Percentiles rank a stretch among this genome's conserved stretches.
These are phyloP conservation scores for Neodidymelliopsis sp. DNA, from an alignment of 2,329 filamentous ascomycete species.

Conservation along the genomic window DNA sequence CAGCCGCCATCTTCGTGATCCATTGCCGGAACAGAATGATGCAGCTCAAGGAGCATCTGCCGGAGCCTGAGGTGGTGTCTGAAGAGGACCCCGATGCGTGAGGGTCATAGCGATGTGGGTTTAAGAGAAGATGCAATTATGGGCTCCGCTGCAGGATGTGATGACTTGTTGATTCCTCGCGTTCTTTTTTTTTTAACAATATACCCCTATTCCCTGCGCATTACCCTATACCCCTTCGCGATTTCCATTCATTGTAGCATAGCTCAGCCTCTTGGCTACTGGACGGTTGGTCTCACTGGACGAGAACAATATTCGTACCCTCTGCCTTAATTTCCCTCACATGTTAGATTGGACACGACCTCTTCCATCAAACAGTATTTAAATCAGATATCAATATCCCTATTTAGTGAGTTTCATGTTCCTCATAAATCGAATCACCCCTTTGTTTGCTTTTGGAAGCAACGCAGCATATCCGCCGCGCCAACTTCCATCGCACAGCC, in stretches of 20 bases:
- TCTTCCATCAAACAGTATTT: no score
- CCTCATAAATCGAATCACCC: no score
- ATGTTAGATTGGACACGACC: no score
- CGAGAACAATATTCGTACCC: no score
- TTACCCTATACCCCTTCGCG: background rate
- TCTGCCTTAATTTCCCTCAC: background rate
- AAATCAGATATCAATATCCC: no score
- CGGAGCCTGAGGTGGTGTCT: constrained; percentile 20
- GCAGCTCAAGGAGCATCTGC: constrained; percentile 51
- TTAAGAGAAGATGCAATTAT: constrained; percentile 1
- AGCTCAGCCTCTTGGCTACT: no score
- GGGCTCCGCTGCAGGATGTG: background rate
- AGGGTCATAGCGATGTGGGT: constrained; percentile 8
- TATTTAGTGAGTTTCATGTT: no score
- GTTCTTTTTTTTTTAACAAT: constrained; percentile 23
- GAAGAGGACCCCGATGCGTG: constrained; percentile 44
- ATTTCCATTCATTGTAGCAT: no score
- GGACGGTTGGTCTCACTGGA: no score
- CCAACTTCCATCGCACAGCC: no score
- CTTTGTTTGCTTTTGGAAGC: no score
- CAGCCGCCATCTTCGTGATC: constrained; percentile 63
- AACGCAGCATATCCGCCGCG: no score
- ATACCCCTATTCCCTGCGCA: constrained; percentile 25
- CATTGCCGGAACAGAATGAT: constrained; percentile 61
- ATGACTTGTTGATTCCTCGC: constrained; percentile 4